A percentile compares a stretch with the other conserved stretches of the same genome.
Evolutionary conservation across 176 grass and related monocot species (phyloP).

Genomic region (Bonia amplexicaulis): DNA sequence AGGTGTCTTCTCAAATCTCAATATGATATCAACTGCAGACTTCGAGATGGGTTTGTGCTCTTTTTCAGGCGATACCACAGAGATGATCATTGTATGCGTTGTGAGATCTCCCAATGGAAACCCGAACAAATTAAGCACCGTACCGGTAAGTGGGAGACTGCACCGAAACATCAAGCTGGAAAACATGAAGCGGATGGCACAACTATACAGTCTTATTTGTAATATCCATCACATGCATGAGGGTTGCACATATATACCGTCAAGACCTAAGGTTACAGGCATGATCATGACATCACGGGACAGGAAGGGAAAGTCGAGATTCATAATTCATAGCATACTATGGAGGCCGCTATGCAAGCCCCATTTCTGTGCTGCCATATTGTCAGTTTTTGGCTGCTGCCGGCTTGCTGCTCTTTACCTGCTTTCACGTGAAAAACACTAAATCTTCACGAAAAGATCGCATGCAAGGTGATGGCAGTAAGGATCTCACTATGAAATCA

Average conservation of each 20-base stretch:
- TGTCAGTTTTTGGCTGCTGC: conserved; percentile 46
- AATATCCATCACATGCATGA: conserved; percentile 11
- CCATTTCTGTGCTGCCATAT: neutral
- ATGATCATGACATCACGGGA: conserved; percentile 12
- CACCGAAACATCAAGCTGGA: neutral
- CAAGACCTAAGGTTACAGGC: neutral
- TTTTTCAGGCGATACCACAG: neutral
- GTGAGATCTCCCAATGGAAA: neutral
- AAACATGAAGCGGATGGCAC: neutral
- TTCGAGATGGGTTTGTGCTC: neutral
- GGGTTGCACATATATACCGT: neutral
- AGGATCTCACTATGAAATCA: neutral
- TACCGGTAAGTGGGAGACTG: neutral
- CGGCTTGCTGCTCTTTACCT: conserved; percentile 55
- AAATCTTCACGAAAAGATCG: neutral
- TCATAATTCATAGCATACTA: conserved; percentile 14
- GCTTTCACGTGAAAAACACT: conserved; percentile 25
- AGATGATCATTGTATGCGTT: neutral
- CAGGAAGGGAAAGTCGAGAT: neutral
- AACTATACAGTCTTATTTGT: conserved; percentile 29
- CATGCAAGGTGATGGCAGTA: neutral
- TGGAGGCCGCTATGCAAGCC: neutral
- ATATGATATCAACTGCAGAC: neutral
- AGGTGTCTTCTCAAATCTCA: neutral
- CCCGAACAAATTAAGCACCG: neutral